Evolutionary conservation across 2,329 filamentous ascomycete genomes (phyloP), one percentile per base, ranked within the genome.

Genomic region (Alternaria solani): DNA sequence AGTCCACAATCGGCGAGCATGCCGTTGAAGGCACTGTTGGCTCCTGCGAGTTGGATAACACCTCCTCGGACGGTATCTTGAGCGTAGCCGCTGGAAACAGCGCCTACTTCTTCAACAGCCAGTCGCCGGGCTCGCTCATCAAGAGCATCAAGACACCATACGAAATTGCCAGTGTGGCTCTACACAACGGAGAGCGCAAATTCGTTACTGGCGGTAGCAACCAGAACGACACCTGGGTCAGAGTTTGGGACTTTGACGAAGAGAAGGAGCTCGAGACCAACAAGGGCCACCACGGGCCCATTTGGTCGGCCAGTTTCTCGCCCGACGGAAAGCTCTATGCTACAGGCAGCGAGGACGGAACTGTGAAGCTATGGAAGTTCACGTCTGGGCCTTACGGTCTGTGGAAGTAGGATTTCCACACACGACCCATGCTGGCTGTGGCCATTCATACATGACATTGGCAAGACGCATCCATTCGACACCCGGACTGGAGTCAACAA

Each of bases 251-350:
- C 72, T 94, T 93, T 80, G 93, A 97, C 60, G 89, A 90, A 51
- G 91, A 91, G 69, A 85, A 87, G 66, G 93, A 97, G 78, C 82
- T 97, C 43, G 95, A 98, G 77, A 90, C 94, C 12, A 92, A 96
- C 81, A 97, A 97, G 80, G 95, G 95, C 25, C 95, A 99, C 70
- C 95, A 99, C 74, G 95, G 95, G 2, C 94, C 94, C 1, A 95
- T 99, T 63, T 99, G 95, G 95, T 97, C 93, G 6, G 89, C 96
- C 61, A 90, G 91, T 57, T 99, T 97, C 79, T 95, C 94, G 0
- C 95, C 95, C 0, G 95, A 99, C 74, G 94, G 94, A 47, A 97
- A 96, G 76, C 83, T 99, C 7, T 99, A 98, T 75, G 95, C 94
- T 1, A 99, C 95, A 1, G 95, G 92, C 30, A 97, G 94, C 49